Percentiles rank a stretch among this genome's conserved stretches.
These are phyloP conservation scores for Mucor piriformis DNA, from an alignment of 371 early-diverging fungal species.

Conservation along the genomic window DNA sequence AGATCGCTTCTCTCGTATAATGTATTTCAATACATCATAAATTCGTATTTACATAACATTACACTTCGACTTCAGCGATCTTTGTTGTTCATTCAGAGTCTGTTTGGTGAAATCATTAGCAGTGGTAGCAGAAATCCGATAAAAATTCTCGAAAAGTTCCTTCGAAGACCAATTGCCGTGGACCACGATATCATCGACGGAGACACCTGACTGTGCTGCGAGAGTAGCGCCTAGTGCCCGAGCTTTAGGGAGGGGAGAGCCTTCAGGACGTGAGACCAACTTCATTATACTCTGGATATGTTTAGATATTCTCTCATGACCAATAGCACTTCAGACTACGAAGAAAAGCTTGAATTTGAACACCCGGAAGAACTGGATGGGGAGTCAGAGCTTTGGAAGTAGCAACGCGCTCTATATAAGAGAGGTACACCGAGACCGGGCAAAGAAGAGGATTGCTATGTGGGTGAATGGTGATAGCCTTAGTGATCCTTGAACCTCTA, in stretches of 20 bases:
- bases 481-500: not conserved
- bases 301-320: conserved; percentile 4
- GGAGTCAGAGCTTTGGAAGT: not conserved
- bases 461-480: conserved; percentile 4
- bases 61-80: conserved; percentile 12
- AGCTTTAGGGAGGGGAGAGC: conserved; percentile 16
- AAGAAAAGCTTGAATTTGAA: conserved; percentile 16
- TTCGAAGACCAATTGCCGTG: conserved; percentile 26
- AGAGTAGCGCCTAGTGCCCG: conserved; percentile 26
- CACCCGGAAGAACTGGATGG: conserved; percentile 15
- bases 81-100: conserved; percentile 18
- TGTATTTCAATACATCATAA: not conserved
- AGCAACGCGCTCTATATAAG: conserved; percentile 2
- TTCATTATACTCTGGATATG: conserved; percentile 1
- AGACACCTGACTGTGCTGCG: conserved; percentile 17
- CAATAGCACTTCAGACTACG: conserved; percentile 9
- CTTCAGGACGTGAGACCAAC: not conserved
- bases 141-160: conserved; percentile 6
- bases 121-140: conserved; percentile 37
- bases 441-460: conserved; percentile 17
- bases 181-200: conserved; percentile 27
- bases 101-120: conserved; percentile 17
- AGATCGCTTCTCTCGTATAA: conserved; percentile 3
- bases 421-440: conserved; percentile 12
- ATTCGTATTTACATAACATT: conserved; percentile 1